These are phyloP conservation scores for Planoprotostelium fungivorum DNA, from an alignment of 78 protist genomes.

Conservation along the genomic window DNA sequence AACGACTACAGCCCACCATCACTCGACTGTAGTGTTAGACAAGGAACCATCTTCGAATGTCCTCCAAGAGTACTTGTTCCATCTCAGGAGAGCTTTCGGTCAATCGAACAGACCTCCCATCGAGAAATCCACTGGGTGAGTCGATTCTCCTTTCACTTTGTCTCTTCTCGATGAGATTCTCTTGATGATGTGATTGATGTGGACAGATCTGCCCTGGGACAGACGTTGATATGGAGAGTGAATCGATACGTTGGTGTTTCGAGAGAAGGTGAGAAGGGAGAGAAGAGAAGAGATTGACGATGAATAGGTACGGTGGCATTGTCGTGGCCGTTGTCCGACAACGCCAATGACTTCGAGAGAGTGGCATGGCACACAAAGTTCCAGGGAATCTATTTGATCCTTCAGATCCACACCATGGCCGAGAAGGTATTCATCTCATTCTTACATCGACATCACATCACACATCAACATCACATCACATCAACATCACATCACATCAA, in stretches of 20 bases:
- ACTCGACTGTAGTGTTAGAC: slow-evolving; percentile 15
- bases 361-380: slow-evolving; percentile 23
- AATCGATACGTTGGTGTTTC: slow-evolving; percentile 31
- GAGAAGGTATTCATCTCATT: no score
- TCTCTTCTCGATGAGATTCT: no score
- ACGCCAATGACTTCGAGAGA: background rate
- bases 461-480: no score
- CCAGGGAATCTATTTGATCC: slow-evolving; percentile 26
- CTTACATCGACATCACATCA: no score
- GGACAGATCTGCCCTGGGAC: background rate
- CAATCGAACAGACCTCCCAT: slow-evolving; percentile 35
- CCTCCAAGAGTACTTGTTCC: slow-evolving; percentile 21
- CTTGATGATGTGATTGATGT: background rate
- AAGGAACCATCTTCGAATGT: slow-evolving; percentile 5
- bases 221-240: slow-evolving; percentile 11
- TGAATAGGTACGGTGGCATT: background rate
- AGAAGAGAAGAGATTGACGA: background rate
- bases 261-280: slow-evolving; percentile 18
- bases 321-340: background rate
- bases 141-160: no score
- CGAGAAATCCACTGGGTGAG: slow-evolving; percentile 7
- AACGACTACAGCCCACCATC: slow-evolving; percentile 34
- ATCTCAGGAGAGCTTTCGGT: slow-evolving; percentile 31
- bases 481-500: no score
- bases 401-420: slow-evolving; percentile 14